phyloP scores from a whole-genome alignment of 257 asterid genomes.

The Henckelia pumila region DNA sequence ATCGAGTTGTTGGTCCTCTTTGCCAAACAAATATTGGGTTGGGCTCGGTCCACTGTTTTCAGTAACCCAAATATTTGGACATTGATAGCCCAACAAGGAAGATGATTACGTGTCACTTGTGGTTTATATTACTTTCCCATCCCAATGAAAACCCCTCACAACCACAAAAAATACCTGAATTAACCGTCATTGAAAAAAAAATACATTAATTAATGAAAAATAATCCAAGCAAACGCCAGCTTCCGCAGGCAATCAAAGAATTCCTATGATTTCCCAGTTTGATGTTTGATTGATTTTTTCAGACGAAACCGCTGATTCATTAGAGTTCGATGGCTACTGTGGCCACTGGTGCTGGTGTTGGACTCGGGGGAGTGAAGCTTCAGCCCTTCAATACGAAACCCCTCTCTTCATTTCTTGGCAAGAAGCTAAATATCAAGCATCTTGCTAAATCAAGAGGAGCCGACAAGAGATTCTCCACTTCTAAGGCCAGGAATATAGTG shows the following conservation, averaged over 20 bases:
- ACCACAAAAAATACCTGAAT: conserved; percentile 71
- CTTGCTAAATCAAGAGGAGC: conserved; percentile 29
- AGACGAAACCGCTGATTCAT: neutral
- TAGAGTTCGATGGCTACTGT: conserved; percentile 56
- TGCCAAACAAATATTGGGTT: no score
- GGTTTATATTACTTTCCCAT: conserved; percentile 38
- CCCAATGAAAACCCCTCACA: conserved; percentile 32
- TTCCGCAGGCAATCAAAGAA: neutral
- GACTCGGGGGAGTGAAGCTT: conserved; percentile 48
- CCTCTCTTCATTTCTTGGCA: conserved; percentile 63
- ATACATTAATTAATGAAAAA: neutral
- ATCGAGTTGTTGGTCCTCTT: no score
- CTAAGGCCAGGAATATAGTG: conserved; percentile 37
- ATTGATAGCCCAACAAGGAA: conserved; percentile 19
- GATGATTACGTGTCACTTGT: conserved; percentile 36
- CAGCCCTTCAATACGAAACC: conserved; percentile 46
- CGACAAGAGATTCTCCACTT: conserved; percentile 24
- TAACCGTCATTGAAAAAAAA: conserved; percentile 32
- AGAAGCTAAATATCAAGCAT: conserved; percentile 44
- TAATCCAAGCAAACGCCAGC: conserved; percentile 1
- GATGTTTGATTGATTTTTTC: neutral
- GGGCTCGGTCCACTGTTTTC: neutral
- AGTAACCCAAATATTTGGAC: neutral
- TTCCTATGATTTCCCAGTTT: conserved; percentile 30
- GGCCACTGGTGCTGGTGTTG: conserved; percentile 49